Evolutionary conservation across 495 filamentous ascomycete genomes (phyloP), one percentile per base, ranked within the genome.

Genomic region (Hypoxylon fuscum): DNA sequence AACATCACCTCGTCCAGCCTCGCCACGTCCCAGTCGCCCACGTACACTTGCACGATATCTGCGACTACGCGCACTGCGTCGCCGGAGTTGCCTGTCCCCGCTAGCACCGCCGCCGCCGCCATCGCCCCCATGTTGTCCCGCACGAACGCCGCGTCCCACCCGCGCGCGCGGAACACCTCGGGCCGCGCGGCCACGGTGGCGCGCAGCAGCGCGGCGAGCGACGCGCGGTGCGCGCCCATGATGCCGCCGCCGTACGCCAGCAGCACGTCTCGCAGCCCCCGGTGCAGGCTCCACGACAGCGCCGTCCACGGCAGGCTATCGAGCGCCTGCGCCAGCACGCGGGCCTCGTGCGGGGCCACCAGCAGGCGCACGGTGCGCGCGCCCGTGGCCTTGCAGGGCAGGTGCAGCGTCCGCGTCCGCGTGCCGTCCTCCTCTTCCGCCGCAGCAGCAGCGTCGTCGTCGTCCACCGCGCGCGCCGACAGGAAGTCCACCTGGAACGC

Each of bases 201-300:
- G 45, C 21, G 49, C 2, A 77, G 55, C 11, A 55, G 42, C 5
- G 41, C 31, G 1, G 74, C 74, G 1, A 77, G 53, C 8, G 1
- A 5, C 8, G 11, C 10, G 3, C 73, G 69, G 34, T 63, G 66
- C 23, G 12, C 18, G 37, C 76, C 59, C 73, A 76, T 76, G 1
- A 59, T 52, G 1, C 51, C 38, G 37, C 67, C 62, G 0, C 52
- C 68, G 51, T 69, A 74, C 21, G 73, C 68, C 11, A 73, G 52
- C 0, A 76, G 61, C 8, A 76, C 10, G 57, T 71, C 68, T 2
- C 64, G 68, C 35, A 76, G 46, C 1, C 74, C 73, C 12, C 74
- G 71, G 62, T 76, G 74, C 46, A 69, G 14, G 55, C 73, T 76
- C 74, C 74, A 76, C 8, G 69, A 68, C 12, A 76, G 42, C 22